Evolutionary conservation across 768 basidiomycete species (phyloP).

Genomic region (Filobasidium floriforme): DNA sequence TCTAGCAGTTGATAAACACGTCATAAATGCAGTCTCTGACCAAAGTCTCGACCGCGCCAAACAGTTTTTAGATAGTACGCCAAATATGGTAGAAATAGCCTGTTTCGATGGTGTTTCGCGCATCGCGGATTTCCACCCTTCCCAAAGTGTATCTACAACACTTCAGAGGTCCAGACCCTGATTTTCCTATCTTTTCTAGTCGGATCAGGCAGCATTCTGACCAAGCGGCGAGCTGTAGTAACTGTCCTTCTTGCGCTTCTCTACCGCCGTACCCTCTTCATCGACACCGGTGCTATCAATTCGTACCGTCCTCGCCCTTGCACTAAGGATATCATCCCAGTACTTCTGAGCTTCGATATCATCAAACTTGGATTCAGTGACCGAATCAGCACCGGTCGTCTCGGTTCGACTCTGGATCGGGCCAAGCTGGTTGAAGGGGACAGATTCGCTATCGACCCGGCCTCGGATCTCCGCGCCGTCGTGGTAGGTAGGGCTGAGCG

Average conservation of each 20-base stretch:
- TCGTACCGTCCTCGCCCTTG: constrained; percentile 6
- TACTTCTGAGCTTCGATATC: constrained; percentile 1
- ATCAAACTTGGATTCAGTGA: constrained; percentile 1
- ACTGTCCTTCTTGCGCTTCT: constrained; percentile 2
- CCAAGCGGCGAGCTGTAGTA: not conserved
- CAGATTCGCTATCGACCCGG: constrained; percentile 10
- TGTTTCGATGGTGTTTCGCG: no score
- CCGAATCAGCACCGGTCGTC: not conserved
- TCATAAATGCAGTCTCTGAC: no score
- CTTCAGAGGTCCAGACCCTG: no score
- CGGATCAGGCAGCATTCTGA: no score
- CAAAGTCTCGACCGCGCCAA: no score
- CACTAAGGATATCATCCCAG: constrained; percentile 7
- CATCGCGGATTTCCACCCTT: no score
- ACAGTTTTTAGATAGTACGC: no score
- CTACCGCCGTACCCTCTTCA: constrained; percentile 7
- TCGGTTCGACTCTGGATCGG: not conserved
- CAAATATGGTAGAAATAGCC: no score
- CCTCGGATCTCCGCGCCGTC: not conserved
- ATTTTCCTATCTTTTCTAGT: no score
- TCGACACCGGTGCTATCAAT: constrained; percentile 15
- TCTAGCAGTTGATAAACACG: no score
- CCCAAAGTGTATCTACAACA: no score
- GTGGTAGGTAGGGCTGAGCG: not conserved
- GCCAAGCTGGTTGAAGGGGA: not conserved